A percentile compares a stretch with the other conserved stretches of the same genome.
Evolutionary conservation across 306 rosid genomes (phyloP).

Genomic region (Morella rubra): DNA sequence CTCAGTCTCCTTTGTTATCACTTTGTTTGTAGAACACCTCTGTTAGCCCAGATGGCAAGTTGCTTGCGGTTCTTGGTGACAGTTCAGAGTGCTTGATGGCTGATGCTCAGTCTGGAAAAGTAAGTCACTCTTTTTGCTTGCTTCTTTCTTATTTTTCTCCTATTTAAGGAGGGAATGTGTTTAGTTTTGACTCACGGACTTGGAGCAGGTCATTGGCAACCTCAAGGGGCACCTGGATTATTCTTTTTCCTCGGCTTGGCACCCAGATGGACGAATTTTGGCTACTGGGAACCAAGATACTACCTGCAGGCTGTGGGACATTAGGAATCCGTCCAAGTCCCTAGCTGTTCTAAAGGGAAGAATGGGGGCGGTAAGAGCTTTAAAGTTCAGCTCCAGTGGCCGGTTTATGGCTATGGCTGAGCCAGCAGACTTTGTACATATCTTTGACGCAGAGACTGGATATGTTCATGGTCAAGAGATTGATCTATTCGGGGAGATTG

Average conservation of each 20-base stretch:
- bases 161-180: neutral
- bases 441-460: constrained; percentile 55
- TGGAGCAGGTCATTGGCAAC: constrained; percentile 48
- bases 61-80: constrained; percentile 86
- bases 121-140: constrained; percentile 13
- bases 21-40: constrained; percentile 55
- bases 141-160: neutral
- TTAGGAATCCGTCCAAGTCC: constrained; percentile 75
- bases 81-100: constrained; percentile 72
- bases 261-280: constrained; percentile 76
- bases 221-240: constrained; percentile 91
- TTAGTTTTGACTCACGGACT: constrained; percentile 3
- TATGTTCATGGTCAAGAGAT: constrained; percentile 69
- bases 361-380: constrained; percentile 86
- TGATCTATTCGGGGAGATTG: constrained; percentile 89
- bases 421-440: constrained; percentile 89
- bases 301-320: constrained; percentile 95
- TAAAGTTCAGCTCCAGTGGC: constrained; percentile 70
- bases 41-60: constrained; percentile 80
- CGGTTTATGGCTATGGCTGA: constrained; percentile 88
- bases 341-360: constrained; percentile 79
- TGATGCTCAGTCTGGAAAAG: constrained; percentile 77
- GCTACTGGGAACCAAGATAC: constrained; percentile 98
- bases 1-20: neutral
- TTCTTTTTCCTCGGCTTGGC: constrained; percentile 94